phyloP scores from a whole-genome alignment of 176 grass and related monocot genomes.

The Hsuehochloa calcarea region DNA sequence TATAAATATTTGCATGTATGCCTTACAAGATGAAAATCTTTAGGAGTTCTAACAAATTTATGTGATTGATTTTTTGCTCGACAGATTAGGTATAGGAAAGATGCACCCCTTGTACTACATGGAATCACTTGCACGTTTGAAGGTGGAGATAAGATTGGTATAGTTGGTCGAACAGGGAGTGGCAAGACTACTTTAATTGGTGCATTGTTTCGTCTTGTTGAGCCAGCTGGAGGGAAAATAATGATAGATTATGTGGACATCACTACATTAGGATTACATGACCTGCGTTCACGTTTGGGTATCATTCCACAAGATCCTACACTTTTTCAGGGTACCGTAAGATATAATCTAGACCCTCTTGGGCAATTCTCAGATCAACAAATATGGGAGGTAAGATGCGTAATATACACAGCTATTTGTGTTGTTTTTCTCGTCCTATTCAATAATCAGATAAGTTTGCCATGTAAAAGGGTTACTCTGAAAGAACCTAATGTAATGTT shows the following conservation, averaged over 20 bases:
- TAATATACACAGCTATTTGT: neutral
- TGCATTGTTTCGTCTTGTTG: slow-evolving; percentile 90
- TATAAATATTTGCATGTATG: neutral
- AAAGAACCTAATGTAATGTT: slow-evolving; percentile 15
- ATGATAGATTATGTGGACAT: slow-evolving; percentile 68
- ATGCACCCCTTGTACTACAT: slow-evolving; percentile 68
- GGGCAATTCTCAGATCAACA: slow-evolving; percentile 60
- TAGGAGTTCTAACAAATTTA: neutral
- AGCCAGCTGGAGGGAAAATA: slow-evolving; percentile 80
- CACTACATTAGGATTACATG: slow-evolving; percentile 70
- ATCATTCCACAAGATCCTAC: slow-evolving; percentile 98
- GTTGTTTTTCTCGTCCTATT: neutral
- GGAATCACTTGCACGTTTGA: slow-evolving; percentile 85
- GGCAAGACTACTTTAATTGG: slow-evolving; percentile 93
- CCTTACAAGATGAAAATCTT: neutral
- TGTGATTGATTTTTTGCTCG: slow-evolving; percentile 26
- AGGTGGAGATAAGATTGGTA: slow-evolving; percentile 81
- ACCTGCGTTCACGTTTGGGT: slow-evolving; percentile 80
- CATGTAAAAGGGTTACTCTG: neutral
- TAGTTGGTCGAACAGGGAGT: slow-evolving; percentile 91
- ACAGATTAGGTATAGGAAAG: slow-evolving; percentile 82
- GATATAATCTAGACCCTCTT: slow-evolving; percentile 85
- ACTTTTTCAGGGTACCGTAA: slow-evolving; percentile 79
- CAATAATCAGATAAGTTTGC: slow-evolving; percentile 11
- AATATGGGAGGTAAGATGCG: slow-evolving; percentile 79